Conservation (phyloP, 176 grass and related monocot species). For the Ampelocalamus luodianensis region DNA sequence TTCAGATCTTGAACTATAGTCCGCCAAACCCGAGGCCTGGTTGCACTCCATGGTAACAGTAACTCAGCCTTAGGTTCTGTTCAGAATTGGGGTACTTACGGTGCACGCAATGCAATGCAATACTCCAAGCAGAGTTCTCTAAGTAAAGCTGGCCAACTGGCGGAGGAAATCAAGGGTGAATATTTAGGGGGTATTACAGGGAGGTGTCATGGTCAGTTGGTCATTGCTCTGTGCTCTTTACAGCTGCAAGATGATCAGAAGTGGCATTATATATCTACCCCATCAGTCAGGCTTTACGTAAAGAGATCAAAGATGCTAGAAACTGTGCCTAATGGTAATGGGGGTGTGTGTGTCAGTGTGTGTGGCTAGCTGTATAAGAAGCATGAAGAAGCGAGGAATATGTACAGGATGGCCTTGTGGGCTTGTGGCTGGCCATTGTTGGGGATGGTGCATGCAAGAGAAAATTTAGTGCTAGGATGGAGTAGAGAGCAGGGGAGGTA, state of each 20-base stretch:
- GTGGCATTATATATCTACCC: too few relatives aligned
- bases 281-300: too few relatives aligned
- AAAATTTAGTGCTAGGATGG: background rate
- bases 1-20: too few relatives aligned
- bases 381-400: slow-evolving; percentile 44
- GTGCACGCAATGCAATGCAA: background rate
- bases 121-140: background rate
- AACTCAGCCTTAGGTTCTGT: background rate
- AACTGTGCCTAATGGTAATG: too few relatives aligned
- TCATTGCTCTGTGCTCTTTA: too few relatives aligned
- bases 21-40: too few relatives aligned
- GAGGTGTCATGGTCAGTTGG: too few relatives aligned
- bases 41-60: background rate
- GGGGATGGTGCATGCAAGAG: slow-evolving; percentile 3
- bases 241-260: too few relatives aligned
- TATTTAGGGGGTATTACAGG: too few relatives aligned
- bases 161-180: too few relatives aligned
- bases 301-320: slow-evolving; percentile 9
- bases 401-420: background rate
- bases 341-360: too few relatives aligned
- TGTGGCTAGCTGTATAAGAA: background rate
- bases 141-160: too few relatives aligned
- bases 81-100: background rate
- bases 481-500: slow-evolving; percentile 45
- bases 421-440: background rate